Conservation (phyloP, 305 asterid genomes). For the Ilex paraguariensis region DNA sequence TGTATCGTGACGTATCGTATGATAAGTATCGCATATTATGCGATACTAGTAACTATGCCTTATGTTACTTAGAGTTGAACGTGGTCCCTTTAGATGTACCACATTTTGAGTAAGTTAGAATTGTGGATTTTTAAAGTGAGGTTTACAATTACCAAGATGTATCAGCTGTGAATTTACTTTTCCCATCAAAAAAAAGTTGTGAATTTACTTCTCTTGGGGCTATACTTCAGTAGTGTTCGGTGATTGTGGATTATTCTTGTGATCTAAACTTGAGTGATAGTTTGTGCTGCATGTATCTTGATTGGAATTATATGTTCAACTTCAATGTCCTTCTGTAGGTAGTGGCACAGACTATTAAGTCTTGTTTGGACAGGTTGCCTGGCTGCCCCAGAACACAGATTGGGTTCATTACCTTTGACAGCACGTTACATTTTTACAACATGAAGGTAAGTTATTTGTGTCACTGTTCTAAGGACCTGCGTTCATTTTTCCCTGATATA, state of each 20-base stretch:
- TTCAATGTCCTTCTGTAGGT: constrained; percentile 43
- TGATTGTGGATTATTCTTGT: background rate
- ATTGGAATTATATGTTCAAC: background rate
- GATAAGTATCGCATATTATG: too few relatives aligned
- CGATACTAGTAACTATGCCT: too few relatives aligned
- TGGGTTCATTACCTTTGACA: constrained; percentile 94
- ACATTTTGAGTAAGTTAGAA: too few relatives aligned
- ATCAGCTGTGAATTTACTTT: too few relatives aligned
- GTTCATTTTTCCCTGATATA: too few relatives aligned
- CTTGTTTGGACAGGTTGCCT: constrained; percentile 83
- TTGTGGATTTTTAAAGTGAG: too few relatives aligned
- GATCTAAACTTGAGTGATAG: background rate
- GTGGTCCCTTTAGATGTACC: too few relatives aligned
- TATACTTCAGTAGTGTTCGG: background rate
- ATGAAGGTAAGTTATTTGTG: constrained; percentile 56
- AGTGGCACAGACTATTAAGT: constrained; percentile 78
- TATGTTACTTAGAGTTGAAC: too few relatives aligned
- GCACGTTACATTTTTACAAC: constrained; percentile 90
- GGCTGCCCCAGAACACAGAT: constrained; percentile 93
- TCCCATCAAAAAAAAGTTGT: background rate
- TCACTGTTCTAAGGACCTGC: background rate
- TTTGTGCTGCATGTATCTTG: too few relatives aligned
- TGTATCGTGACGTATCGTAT: too few relatives aligned
- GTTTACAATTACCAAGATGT: too few relatives aligned
- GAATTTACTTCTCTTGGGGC: background rate